These are phyloP conservation scores for Calycina marina DNA, from an alignment of 2,329 filamentous ascomycete genomes.

Conservation along the genomic window DNA sequence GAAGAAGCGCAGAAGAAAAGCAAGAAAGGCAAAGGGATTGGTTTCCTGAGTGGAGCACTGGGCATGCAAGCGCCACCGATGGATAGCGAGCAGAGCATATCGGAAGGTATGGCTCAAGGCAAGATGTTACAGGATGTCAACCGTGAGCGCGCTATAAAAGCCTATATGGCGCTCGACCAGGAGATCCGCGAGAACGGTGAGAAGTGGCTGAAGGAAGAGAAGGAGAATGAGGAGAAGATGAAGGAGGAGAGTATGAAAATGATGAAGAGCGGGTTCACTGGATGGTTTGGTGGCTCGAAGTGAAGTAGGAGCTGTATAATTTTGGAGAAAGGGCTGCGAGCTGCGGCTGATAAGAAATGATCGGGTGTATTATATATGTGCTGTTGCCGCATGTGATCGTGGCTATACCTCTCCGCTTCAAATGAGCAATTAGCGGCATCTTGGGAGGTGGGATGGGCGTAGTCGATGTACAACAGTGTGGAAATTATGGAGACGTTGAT, in stretches of 20 bases:
- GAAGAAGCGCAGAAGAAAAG: slow-evolving; percentile 52
- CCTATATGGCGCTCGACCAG: slow-evolving; percentile 79
- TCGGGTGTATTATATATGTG: no score
- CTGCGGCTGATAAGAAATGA: no score
- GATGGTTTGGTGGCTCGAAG: slow-evolving; percentile 35
- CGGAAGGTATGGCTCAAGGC: slow-evolving; percentile 71
- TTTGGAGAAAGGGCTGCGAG: no score
- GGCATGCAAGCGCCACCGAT: slow-evolving; percentile 56
- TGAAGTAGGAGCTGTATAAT: no score
- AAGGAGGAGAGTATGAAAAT: slow-evolving; percentile 84
- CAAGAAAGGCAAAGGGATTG: slow-evolving; percentile 46
- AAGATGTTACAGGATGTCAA: slow-evolving; percentile 97
- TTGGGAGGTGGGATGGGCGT: no score
- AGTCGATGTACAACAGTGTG: no score
- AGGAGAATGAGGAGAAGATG: slow-evolving; percentile 79
- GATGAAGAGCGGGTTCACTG: slow-evolving; percentile 68
- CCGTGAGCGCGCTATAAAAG: slow-evolving; percentile 76
- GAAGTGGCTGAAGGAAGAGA: slow-evolving; percentile 93
- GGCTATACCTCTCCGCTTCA: not conserved
- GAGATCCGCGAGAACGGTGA: slow-evolving; percentile 89
- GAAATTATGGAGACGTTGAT: no score
- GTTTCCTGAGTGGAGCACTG: slow-evolving; percentile 54
- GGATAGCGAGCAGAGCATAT: slow-evolving; percentile 50
- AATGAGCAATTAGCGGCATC: not conserved
- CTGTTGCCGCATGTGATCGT: no score